Conservation (phyloP, 1,284 basidiomycete species). For the Thecaphora thlaspeos region DNA sequence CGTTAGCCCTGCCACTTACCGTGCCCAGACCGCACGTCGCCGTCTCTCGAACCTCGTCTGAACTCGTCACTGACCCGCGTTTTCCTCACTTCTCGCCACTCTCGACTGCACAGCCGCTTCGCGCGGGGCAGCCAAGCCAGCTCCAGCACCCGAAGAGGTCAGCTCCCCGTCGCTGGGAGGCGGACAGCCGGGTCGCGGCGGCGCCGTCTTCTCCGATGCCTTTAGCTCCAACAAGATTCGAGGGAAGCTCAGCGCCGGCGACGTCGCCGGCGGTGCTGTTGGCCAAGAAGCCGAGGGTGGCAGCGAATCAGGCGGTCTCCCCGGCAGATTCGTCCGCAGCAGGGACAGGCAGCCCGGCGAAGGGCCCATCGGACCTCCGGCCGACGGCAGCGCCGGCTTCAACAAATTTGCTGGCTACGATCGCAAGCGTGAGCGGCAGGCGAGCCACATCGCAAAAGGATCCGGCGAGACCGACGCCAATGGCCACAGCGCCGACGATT, state of each 20-base stretch:
- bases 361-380: constrained; percentile 47
- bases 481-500: too few species aligned
- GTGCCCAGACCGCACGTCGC: background rate
- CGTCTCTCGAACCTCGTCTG: too few species aligned
- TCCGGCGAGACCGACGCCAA: too few species aligned
- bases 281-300: background rate
- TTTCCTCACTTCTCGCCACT: too few species aligned
- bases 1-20: background rate
- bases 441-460: constrained; percentile 4
- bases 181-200: constrained; percentile 4
- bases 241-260: background rate
- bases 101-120: too few species aligned
- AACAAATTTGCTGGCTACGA: constrained; percentile 40
- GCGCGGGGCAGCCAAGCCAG: too few species aligned
- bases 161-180: too few species aligned
- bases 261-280: background rate
- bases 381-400: constrained; percentile 50
- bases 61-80: too few species aligned
- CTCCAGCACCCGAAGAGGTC: too few species aligned
- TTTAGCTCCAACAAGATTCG: constrained; percentile 24
- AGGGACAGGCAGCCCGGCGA: constrained; percentile 46
- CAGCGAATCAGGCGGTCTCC: constrained; percentile 6
- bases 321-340: constrained; percentile 32
- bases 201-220: constrained; percentile 20
- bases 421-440: constrained; percentile 29